Conservation (phyloP, 2,329 filamentous ascomycete species). For the Cladophialophora bantiana region DNA sequence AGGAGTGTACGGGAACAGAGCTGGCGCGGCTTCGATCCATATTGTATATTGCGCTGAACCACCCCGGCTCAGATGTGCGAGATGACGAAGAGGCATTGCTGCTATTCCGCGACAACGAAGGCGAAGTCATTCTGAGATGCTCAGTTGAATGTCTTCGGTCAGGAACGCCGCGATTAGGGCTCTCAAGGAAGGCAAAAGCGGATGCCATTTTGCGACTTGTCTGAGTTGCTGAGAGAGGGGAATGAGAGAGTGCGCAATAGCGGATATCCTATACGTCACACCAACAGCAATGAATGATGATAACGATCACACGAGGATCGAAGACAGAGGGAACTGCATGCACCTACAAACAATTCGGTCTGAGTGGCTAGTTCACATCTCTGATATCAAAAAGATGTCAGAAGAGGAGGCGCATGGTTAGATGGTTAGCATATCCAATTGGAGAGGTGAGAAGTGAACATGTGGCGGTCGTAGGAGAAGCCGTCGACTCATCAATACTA, state of each 20-base stretch:
- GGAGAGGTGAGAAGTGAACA: conserved; percentile 3
- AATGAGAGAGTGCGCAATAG: background rate
- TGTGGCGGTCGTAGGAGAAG: conserved; percentile 9
- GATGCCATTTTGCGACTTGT: conserved; percentile 1
- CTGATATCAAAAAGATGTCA: conserved; percentile 19
- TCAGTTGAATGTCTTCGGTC: conserved; percentile 22
- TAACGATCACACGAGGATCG: background rate
- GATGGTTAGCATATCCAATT: conserved; percentile 10
- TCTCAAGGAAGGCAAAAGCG: conserved; percentile 17
- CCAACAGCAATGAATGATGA: background rate
- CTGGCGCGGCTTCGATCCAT: conserved; percentile 25
- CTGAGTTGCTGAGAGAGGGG: too few relatives aligned
- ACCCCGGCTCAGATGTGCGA: conserved; percentile 29
- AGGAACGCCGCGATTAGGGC: conserved; percentile 1
- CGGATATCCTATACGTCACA: conserved; percentile 3
- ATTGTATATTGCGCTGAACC: conserved; percentile 19
- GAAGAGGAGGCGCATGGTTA: background rate
- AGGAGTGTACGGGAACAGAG: conserved; percentile 11
- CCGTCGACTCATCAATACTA: conserved; percentile 1
- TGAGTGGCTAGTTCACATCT: background rate
- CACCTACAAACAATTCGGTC: background rate
- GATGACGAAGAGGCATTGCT: conserved; percentile 23
- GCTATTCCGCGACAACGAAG: conserved; percentile 8
- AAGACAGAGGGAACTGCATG: background rate
- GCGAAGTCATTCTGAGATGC: background rate